Evolutionary conservation across 139 green algal genomes (phyloP).

Genomic region (Micractinium conductrix): DNA sequence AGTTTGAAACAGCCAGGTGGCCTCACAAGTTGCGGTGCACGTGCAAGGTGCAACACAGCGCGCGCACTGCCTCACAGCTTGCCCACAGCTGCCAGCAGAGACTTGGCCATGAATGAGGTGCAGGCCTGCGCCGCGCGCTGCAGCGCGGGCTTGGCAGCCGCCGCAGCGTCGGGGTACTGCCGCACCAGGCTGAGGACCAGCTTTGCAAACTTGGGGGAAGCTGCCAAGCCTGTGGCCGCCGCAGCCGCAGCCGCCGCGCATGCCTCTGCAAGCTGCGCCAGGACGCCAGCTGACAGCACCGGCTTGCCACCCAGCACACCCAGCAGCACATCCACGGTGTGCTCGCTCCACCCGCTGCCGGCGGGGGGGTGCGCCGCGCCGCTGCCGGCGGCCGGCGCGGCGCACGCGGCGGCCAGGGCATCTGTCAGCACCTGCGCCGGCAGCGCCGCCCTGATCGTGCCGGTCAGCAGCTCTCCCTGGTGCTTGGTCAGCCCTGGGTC

Average conservation of each 20-base stretch:
- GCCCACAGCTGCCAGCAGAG: conserved; percentile 10
- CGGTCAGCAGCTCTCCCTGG: conserved; percentile 8
- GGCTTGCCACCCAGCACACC: conserved; percentile 10
- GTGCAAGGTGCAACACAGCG: too few relatives aligned
- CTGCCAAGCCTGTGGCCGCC: not conserved
- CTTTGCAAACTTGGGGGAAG: conserved; percentile 18
- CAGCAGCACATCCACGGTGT: conserved; percentile 10
- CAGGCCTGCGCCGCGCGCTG: not conserved
- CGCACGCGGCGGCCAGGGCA: conserved; percentile 1
- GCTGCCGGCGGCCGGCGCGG: not conserved
- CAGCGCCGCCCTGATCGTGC: not conserved
- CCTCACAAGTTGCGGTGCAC: too few relatives aligned
- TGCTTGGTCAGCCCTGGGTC: not conserved
- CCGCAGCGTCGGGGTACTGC: not conserved
- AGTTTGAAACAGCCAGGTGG: too few relatives aligned
- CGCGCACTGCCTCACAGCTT: conserved; percentile 15
- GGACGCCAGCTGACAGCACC: not conserved
- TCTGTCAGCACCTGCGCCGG: conserved; percentile 16
- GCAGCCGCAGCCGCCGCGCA: not conserved
- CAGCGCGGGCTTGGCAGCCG: not conserved
- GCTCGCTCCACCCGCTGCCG: conserved; percentile 12
- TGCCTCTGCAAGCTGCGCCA: conserved; percentile 7
- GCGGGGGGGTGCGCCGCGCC: not conserved
- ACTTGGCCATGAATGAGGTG: conserved; percentile 8
- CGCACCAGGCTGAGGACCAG: conserved; percentile 23